Conservation (phyloP, 495 filamentous ascomycete genomes). For the Neurospora sp. region DNA sequence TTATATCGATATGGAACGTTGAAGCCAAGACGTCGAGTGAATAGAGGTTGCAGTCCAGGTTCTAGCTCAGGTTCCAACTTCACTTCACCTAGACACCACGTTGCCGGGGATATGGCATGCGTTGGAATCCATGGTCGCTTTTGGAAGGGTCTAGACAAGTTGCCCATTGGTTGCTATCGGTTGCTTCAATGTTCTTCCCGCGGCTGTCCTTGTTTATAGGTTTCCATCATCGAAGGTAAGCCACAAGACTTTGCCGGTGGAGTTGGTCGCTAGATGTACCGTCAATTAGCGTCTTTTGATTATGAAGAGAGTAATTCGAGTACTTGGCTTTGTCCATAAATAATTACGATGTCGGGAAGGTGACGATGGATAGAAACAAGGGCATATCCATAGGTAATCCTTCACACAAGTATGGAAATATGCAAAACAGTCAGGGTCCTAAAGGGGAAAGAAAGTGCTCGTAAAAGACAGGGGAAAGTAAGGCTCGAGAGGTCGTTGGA, state of each 20-base stretch:
- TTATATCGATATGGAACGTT: background rate
- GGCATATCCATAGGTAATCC: background rate
- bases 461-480: background rate
- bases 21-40: background rate
- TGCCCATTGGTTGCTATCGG: background rate
- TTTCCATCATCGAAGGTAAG: background rate
- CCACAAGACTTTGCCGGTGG: background rate
- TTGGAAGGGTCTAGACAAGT: background rate
- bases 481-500: background rate
- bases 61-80: background rate
- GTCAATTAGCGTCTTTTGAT: background rate
- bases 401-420: background rate
- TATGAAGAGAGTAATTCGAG: background rate
- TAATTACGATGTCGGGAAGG: background rate
- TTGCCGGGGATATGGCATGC: background rate
- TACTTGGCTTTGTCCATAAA: background rate
- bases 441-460: background rate
- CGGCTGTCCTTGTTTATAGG: background rate
- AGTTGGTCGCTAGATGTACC: background rate
- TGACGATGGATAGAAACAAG: no score
- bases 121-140: background rate
- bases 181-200: background rate
- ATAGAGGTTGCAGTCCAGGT: background rate
- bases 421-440: background rate
- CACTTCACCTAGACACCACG: background rate